phyloP scores from a whole-genome alignment of 2,329 filamentous ascomycete genomes.

The Aureobasidium pullulans region DNA sequence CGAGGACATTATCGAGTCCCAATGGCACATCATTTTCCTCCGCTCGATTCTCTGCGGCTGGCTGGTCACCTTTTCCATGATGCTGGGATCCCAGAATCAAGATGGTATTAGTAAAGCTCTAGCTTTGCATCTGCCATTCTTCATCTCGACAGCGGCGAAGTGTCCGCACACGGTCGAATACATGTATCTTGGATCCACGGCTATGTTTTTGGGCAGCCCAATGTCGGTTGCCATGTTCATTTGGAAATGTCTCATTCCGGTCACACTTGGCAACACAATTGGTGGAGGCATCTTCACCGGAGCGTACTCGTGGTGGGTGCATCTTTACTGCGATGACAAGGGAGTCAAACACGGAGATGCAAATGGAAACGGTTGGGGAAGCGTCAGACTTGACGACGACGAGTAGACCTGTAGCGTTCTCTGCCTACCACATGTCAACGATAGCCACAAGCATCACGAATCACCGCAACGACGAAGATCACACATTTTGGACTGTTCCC shows the following conservation, averaged over 20 bases:
- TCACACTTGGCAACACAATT: slow-evolving; percentile 23
- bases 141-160: slow-evolving; percentile 21
- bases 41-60: slow-evolving; percentile 23
- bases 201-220: slow-evolving; percentile 21
- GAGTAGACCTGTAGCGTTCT: background rate
- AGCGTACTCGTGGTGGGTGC: slow-evolving; percentile 16
- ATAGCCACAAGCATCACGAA: too few species aligned
- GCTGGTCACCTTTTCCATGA: slow-evolving; percentile 22
- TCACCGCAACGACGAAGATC: too few species aligned
- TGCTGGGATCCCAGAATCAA: slow-evolving; percentile 23
- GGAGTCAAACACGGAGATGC: background rate
- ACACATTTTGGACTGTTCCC: too few species aligned
- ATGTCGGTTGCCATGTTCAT: slow-evolving; percentile 20
- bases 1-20: slow-evolving; percentile 20
- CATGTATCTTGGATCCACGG: slow-evolving; percentile 22
- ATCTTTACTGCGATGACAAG: slow-evolving; percentile 9
- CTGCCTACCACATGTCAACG: too few species aligned
- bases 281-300: slow-evolving; percentile 21
- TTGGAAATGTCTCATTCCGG: slow-evolving; percentile 23
- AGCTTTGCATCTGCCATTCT: slow-evolving; percentile 22
- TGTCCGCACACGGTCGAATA: slow-evolving; percentile 27
- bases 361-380: background rate
- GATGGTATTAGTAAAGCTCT: slow-evolving; percentile 26
- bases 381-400: slow-evolving; percentile 1
- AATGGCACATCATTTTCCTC: slow-evolving; percentile 23